Percentiles rank a stretch among this genome's conserved stretches.
phyloP scores from a whole-genome alignment of 768 basidiomycete species.

The Cystobasidium ongulense region DNA sequence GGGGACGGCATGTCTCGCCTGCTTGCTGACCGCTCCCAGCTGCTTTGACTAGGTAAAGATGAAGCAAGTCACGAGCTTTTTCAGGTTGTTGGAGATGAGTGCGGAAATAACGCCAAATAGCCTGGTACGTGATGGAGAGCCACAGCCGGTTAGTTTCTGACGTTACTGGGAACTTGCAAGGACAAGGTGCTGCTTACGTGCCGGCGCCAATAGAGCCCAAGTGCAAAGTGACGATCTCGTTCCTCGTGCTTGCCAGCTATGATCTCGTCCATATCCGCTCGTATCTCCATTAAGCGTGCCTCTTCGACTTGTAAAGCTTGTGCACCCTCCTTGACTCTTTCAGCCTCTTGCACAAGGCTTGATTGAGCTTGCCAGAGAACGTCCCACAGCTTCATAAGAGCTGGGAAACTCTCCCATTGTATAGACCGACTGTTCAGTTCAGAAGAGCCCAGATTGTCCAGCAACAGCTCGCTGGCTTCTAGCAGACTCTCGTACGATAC shows the following conservation, averaged over 20 bases:
- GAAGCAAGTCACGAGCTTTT: conserved; percentile 5
- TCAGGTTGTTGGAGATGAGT: not conserved
- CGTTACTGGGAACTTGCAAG: not conserved
- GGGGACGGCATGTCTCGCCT: not conserved
- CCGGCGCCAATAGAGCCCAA: not conserved
- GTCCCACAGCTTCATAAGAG: not conserved
- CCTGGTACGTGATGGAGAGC: not conserved
- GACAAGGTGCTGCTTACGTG: not conserved
- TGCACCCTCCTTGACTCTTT: not conserved
- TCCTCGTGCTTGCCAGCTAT: not conserved
- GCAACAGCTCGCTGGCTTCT: not conserved
- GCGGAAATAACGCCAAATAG: not conserved
- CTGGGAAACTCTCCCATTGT: not conserved
- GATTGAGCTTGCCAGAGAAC: not conserved
- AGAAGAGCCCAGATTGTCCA: not conserved
- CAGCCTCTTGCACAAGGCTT: not conserved
- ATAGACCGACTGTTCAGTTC: not conserved
- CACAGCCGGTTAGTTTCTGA: not conserved
- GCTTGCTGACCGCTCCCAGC: not conserved
- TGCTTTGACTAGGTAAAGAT: not conserved
- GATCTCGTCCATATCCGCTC: not conserved
- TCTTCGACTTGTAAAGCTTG: not conserved
- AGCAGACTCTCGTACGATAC: not conserved
- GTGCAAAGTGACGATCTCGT: not conserved
- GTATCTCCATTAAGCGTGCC: not conserved